Percentiles rank a stretch among this genome's conserved stretches.
phyloP scores from a whole-genome alignment of 768 basidiomycete genomes.

The Termitomyces sp. region DNA sequence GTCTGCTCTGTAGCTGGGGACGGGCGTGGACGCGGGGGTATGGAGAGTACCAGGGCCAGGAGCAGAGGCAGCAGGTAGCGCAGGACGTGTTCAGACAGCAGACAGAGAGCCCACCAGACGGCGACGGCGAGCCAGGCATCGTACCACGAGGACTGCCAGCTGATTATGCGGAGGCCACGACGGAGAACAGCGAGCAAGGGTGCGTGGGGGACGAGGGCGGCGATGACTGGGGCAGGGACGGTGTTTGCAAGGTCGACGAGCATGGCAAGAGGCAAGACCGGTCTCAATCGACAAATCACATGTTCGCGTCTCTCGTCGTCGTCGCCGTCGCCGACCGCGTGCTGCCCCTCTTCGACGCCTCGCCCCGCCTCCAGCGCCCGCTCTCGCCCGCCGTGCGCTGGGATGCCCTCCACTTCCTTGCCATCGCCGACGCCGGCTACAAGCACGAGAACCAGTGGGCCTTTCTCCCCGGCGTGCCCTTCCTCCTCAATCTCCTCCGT shows the following conservation, averaged over 20 bases:
- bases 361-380: slow-evolving; percentile 27
- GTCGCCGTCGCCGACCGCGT: slow-evolving; percentile 23
- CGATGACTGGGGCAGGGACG: slow-evolving; percentile 61
- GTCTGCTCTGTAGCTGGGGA: slow-evolving; percentile 52
- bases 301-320: slow-evolving; percentile 21
- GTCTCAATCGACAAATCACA: not conserved
- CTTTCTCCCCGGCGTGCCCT: slow-evolving; percentile 73
- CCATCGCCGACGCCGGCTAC: slow-evolving; percentile 59
- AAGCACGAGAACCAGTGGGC: slow-evolving; percentile 84
- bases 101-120: slow-evolving; percentile 75
- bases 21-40: slow-evolving; percentile 18
- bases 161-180: slow-evolving; percentile 44
- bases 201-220: slow-evolving; percentile 60
- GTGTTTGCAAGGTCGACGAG: slow-evolving; percentile 48
- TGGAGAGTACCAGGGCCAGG: slow-evolving; percentile 4
- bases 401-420: slow-evolving; percentile 83
- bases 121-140: slow-evolving; percentile 68
- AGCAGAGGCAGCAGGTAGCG: slow-evolving; percentile 30
- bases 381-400: slow-evolving; percentile 60
- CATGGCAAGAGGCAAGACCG: slow-evolving; percentile 3
- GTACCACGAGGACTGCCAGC: slow-evolving; percentile 59
- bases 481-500: slow-evolving; percentile 42
- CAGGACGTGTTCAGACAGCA: slow-evolving; percentile 52
- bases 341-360: slow-evolving; percentile 40
- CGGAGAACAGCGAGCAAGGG: slow-evolving; percentile 49